Base-by-base conservation (phyloP, 176 grass and related monocot genomes). In the Musa beccarii region DNA sequence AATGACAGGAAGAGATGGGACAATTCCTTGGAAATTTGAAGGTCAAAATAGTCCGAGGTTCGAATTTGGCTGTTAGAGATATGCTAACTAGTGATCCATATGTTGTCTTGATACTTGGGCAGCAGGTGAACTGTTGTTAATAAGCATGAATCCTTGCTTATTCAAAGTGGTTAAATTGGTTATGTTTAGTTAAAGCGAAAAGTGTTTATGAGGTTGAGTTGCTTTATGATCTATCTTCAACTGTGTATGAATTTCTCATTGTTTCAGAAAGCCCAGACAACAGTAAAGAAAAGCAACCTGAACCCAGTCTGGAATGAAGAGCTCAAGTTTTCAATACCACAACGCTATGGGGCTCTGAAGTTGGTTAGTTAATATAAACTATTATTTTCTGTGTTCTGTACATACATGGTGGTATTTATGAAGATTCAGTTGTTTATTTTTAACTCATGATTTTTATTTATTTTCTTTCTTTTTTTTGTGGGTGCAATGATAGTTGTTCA, bases 261-360 rank as follows among this genome's bases (percentile, higher is more conserved):
- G 72, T 29, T 29, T 16, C 86, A 90, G 92, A 90, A 66, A 79
- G 83, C 73, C 63, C 84, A 86, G 68, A 90, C 92, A 59, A 76
- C 69, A 26, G 76, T 96, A 25, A 88, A 84, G 10, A 86, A 90
- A 54, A 79, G 78, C 7, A 95, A 95, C 78, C 75, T 95, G 49
- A 95, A 95, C 54, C 92, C 88, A 13, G 81, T 95, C 63, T 95
- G 88, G 92, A 95, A 95, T 52, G 88, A 95, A 66, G 87, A 76
- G 68, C 85, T 94, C 26, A 94, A 75, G 68, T 73, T 94, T 51
- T 88, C 91, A 15, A 81, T 95, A 66, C 91, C 91, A 20, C 72
- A 83, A 69, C 4, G 73, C 16, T 90, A 90, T 19, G 81, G 83
- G 12, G 78, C 91, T 52, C 66, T 95, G 0, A 90, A 90, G 81